A percentile compares a stretch with the other conserved stretches of the same genome.
Evolutionary conservation across 75 land plant species (phyloP).

Genomic region (Chamaecyparis obtusa): DNA sequence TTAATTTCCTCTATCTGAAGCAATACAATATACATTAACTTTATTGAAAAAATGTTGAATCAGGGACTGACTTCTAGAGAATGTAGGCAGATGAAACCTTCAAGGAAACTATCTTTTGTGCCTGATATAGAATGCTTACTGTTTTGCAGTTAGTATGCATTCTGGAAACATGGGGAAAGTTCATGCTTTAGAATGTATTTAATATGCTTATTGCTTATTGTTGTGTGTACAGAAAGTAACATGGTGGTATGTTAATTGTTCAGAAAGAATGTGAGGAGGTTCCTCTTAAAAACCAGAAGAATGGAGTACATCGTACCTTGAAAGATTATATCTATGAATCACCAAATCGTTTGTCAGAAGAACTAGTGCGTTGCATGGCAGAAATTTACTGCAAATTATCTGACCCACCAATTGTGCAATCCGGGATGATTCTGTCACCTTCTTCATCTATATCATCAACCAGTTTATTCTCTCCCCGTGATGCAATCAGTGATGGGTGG

Average conservation of each 20-base stretch:
- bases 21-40: not conserved
- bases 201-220: not conserved
- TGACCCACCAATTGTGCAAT: constrained; percentile 24
- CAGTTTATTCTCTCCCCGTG: constrained; percentile 23
- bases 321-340: constrained; percentile 64
- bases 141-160: not conserved
- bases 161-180: not conserved
- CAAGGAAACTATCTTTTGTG: not conserved
- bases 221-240: not conserved
- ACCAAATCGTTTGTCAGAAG: constrained; percentile 84
- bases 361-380: constrained; percentile 84
- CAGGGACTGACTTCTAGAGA: not conserved
- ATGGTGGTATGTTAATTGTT: constrained; percentile 3
- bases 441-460: constrained; percentile 47
- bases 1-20: not conserved
- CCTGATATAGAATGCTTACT: not conserved
- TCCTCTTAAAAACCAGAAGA: constrained; percentile 7
- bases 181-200: not conserved
- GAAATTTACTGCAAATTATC: constrained; percentile 68
- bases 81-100: not conserved
- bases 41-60: not conserved
- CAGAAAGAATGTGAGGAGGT: constrained; percentile 6
- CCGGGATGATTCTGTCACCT: constrained; percentile 38
- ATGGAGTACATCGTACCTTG: constrained; percentile 23
- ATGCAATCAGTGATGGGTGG: constrained; percentile 17